These are phyloP conservation scores for Pyrenophora seminiperda DNA, from an alignment of 2,329 filamentous ascomycete genomes.

Conservation along the genomic window DNA sequence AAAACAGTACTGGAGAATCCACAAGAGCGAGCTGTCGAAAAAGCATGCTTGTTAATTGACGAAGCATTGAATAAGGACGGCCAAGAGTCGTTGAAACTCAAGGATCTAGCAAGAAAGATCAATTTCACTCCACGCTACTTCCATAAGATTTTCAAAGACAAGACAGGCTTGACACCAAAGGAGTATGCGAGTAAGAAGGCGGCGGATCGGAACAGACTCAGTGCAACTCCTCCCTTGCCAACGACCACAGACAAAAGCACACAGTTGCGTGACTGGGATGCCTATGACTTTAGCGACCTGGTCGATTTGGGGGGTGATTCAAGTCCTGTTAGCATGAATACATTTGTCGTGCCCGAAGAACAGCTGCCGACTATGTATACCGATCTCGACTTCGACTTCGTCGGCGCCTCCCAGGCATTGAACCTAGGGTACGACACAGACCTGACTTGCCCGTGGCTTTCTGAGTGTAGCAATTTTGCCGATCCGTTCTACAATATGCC, in stretches of 20 bases:
- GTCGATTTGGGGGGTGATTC: slow-evolving; percentile 29
- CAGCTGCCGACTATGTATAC: slow-evolving; percentile 18
- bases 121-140: slow-evolving; percentile 64
- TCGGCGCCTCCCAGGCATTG: slow-evolving; percentile 21
- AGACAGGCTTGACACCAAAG: slow-evolving; percentile 59
- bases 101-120: slow-evolving; percentile 57
- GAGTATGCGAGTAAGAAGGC: slow-evolving; percentile 44
- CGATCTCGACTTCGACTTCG: slow-evolving; percentile 23
- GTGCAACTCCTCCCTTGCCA: slow-evolving; percentile 4
- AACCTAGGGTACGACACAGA: slow-evolving; percentile 11
- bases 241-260: slow-evolving; percentile 6
- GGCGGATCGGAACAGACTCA: slow-evolving; percentile 13
- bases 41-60: slow-evolving; percentile 41
- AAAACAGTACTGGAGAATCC: slow-evolving; percentile 50
- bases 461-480: slow-evolving; percentile 1
- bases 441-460: not conserved
- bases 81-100: slow-evolving; percentile 44
- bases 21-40: slow-evolving; percentile 53
- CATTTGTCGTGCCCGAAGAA: slow-evolving; percentile 10
- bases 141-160: slow-evolving; percentile 63
- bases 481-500: slow-evolving; percentile 4
- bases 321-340: slow-evolving; percentile 9
- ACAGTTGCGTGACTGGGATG: slow-evolving; percentile 23
- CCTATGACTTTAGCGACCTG: slow-evolving; percentile 36
- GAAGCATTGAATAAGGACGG: slow-evolving; percentile 27